Evolutionary conservation across 2,329 filamentous ascomycete species (phyloP), one percentile per base, ranked within the genome.

Genomic region (Xylariomycetidae sp.): DNA sequence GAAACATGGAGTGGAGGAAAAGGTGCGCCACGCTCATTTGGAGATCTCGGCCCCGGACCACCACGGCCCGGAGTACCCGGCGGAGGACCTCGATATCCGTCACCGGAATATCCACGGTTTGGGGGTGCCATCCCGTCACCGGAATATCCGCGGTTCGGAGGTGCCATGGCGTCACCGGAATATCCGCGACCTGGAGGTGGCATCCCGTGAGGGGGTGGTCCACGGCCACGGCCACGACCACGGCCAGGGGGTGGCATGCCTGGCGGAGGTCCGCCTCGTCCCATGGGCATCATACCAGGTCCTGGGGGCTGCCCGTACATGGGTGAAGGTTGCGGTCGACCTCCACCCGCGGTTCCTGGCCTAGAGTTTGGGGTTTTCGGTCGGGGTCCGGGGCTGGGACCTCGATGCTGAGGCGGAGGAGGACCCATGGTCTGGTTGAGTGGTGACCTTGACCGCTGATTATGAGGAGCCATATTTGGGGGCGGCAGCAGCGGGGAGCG

Each of bases 401-500:
- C 52, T 53, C 32, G 53, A 45, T 30, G 57, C 36, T 33, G 59
- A 46, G 44, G 53, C 47, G 34, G 53, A 43, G 34, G 58, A 44
- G 44, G 38, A 14, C 34, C 40, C 38, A 44, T 47, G 23, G 41
- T 38, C 27, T 60, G 58, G 34, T 58, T 61, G 42, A 68, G 50
- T 3, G 70, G 68, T 23, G 69, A 70, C 44, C 58, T 61, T 24
- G 70, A 65, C 38, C 59, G 62, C 39, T 62, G 52, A 33, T 60
- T 60, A 22, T 55, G 52, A 16, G 64, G 57, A 28, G 59, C 54
- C 47, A 61, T 59, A 35, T 63, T 56, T 6, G 61, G 59, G n/a
- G 63, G 57, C 15, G 64, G 61, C 15, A 65, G 52, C 25, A 57
- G 60, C 29, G 60, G 57, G 27, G 59, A 57, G 19, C 47, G 52